Conservation (phyloP, 371 early-diverging fungal species). For the Apophysomyces elegans region DNA sequence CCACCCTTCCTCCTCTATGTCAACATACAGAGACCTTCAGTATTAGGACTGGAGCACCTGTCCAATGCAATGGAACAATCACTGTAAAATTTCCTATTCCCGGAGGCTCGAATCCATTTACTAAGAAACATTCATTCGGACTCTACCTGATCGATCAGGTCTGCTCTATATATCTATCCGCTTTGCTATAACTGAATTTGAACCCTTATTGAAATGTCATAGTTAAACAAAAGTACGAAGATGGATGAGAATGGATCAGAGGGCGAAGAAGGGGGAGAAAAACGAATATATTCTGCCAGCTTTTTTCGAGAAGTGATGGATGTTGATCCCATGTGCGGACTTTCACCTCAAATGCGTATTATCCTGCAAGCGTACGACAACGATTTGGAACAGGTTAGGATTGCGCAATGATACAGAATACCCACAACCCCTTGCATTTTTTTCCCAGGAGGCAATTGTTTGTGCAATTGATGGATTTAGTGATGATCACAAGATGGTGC, state of each 20-base stretch:
- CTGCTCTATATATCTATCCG: neutral
- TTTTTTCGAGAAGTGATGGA: slow-evolving; percentile 31
- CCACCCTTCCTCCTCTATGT: slow-evolving; percentile 12
- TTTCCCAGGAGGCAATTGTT: slow-evolving; percentile 1
- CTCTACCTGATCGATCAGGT: slow-evolving; percentile 53
- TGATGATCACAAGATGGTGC: slow-evolving; percentile 2
- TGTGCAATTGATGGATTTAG: slow-evolving; percentile 1
- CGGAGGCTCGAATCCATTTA: slow-evolving; percentile 15
- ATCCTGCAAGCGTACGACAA: slow-evolving; percentile 15
- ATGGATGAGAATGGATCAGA: neutral
- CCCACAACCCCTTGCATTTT: neutral
- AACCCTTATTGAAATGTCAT: neutral
- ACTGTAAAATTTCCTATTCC: slow-evolving; percentile 28
- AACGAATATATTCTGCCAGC: slow-evolving; percentile 11
- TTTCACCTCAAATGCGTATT: slow-evolving; percentile 21
- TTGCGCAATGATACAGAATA: slow-evolving; percentile 7
- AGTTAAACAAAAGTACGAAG: slow-evolving; percentile 4
- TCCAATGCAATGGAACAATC: slow-evolving; percentile 34
- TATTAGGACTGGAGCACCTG: slow-evolving; percentile 7
- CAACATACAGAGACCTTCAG: slow-evolving; percentile 21
- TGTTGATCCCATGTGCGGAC: slow-evolving; percentile 32
- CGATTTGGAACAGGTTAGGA: slow-evolving; percentile 15
- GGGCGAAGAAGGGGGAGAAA: neutral
- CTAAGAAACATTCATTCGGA: slow-evolving; percentile 38
- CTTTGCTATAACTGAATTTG: neutral